These are phyloP conservation scores for Candida gigantensis DNA, from an alignment of 1,139 yeast species.

Conservation along the genomic window DNA sequence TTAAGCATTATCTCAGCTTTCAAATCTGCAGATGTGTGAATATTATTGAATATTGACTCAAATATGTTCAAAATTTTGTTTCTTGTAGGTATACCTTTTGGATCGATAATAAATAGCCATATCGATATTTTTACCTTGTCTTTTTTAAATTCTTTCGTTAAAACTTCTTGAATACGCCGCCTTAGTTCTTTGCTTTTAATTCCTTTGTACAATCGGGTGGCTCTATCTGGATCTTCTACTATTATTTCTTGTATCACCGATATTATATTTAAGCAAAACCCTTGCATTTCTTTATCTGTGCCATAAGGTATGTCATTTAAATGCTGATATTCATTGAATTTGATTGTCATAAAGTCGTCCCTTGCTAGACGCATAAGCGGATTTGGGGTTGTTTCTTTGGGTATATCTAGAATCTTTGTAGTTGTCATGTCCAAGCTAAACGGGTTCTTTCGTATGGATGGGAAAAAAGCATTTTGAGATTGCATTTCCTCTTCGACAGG, in stretches of 20 bases:
- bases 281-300: slow-evolving; percentile 27
- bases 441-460: slow-evolving; percentile 10
- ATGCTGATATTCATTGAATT: slow-evolving; percentile 24
- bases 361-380: slow-evolving; percentile 35
- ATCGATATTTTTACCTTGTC: slow-evolving; percentile 32
- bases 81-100: slow-evolving; percentile 20
- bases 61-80: slow-evolving; percentile 23
- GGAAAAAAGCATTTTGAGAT: not conserved
- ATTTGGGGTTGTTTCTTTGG: slow-evolving; percentile 30
- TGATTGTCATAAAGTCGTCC: slow-evolving; percentile 25
- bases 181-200: slow-evolving; percentile 3
- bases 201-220: slow-evolving; percentile 14
- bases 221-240: slow-evolving; percentile 25
- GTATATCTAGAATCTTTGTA: slow-evolving; percentile 11
- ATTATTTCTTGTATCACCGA: slow-evolving; percentile 32
- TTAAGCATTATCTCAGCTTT: slow-evolving; percentile 24
- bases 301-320: slow-evolving; percentile 28
- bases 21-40: slow-evolving; percentile 16
- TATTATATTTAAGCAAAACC: slow-evolving; percentile 31
- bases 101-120: slow-evolving; percentile 27
- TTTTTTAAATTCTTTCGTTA: slow-evolving; percentile 14
- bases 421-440: slow-evolving; percentile 5
- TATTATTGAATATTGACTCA: slow-evolving; percentile 18
- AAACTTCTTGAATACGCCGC: slow-evolving; percentile 2
- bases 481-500: not conserved